Percentiles rank a stretch among this genome's conserved stretches.
These are phyloP conservation scores for Beta vulgaris DNA, from an alignment of 148 eudicot species.

Conservation along the genomic window DNA sequence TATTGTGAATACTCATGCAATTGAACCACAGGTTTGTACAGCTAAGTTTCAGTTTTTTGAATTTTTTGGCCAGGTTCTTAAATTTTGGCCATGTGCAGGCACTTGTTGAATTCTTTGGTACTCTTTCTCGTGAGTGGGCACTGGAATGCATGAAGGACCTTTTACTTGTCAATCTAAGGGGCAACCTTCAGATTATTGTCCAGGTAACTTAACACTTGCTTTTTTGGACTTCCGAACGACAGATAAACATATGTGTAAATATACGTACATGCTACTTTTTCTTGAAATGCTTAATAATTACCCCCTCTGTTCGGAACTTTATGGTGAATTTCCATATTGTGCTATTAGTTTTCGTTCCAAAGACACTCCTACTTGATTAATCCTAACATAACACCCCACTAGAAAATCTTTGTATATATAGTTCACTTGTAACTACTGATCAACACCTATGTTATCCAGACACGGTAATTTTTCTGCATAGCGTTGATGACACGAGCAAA, in stretches of 20 bases:
- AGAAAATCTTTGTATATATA: too few relatives aligned
- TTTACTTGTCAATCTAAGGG: slow-evolving; percentile 70
- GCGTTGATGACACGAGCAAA: too few relatives aligned
- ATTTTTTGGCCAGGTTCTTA: slow-evolving; percentile 8
- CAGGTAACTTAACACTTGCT: slow-evolving; percentile 43
- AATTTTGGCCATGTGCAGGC: slow-evolving; percentile 42
- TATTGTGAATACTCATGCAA: slow-evolving; percentile 88
- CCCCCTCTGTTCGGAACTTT: too few relatives aligned
- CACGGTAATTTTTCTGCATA: too few relatives aligned
- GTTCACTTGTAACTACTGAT: too few relatives aligned
- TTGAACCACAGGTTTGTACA: slow-evolving; percentile 74
- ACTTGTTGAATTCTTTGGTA: slow-evolving; percentile 88
- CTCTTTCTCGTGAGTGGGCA: slow-evolving; percentile 85
- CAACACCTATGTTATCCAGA: too few relatives aligned
- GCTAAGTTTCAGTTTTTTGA: neutral
- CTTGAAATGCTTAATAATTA: too few relatives aligned
- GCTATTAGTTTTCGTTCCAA: too few relatives aligned
- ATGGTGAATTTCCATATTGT: too few relatives aligned
- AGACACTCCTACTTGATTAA: too few relatives aligned
- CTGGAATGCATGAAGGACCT: slow-evolving; percentile 92
- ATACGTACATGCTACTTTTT: too few relatives aligned
- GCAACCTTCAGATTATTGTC: slow-evolving; percentile 91
- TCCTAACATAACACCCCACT: too few relatives aligned
- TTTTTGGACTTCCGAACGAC: neutral
- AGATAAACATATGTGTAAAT: neutral